A percentile compares a stretch with the other conserved stretches of the same genome.
phyloP scores from a whole-genome alignment of 208 protist species.

The Trypanosomatidae sp. region DNA sequence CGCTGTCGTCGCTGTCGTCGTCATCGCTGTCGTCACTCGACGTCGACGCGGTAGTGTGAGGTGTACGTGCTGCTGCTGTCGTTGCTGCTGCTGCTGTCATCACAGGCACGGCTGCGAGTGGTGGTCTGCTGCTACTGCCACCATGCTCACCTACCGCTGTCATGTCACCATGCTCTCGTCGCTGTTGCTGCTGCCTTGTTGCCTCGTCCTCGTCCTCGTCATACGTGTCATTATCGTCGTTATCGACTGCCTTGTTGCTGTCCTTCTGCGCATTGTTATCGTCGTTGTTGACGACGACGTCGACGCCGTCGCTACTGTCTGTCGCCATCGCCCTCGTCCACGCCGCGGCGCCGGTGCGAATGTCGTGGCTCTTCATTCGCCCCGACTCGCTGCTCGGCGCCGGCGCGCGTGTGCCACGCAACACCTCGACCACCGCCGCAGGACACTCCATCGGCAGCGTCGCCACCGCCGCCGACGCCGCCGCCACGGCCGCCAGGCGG shows the following conservation, averaged over 20 bases:
- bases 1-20: background rate
- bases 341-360: slow-evolving; percentile 51
- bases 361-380: slow-evolving; percentile 80
- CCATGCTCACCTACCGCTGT: background rate
- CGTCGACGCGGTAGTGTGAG: background rate
- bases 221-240: background rate
- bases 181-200: background rate
- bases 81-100: background rate
- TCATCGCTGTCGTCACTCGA: background rate
- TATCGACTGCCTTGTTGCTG: background rate
- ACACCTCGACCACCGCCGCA: slow-evolving; percentile 60
- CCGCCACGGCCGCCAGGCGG: no score
- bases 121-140: background rate
- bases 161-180: background rate
- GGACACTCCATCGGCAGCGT: no score
- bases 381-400: slow-evolving; percentile 76
- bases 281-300: background rate
- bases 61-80: background rate
- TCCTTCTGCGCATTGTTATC: background rate
- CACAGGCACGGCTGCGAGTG: slow-evolving; percentile 1
- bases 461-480: no score
- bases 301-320: background rate
- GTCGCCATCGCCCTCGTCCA: slow-evolving; percentile 14
- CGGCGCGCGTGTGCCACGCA: slow-evolving; percentile 44
- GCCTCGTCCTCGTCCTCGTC: background rate